A percentile compares a stretch with the other conserved stretches of the same genome.
Conservation (phyloP, 2,329 filamentous ascomycete genomes). For the Aureobasidium sp. region DNA sequence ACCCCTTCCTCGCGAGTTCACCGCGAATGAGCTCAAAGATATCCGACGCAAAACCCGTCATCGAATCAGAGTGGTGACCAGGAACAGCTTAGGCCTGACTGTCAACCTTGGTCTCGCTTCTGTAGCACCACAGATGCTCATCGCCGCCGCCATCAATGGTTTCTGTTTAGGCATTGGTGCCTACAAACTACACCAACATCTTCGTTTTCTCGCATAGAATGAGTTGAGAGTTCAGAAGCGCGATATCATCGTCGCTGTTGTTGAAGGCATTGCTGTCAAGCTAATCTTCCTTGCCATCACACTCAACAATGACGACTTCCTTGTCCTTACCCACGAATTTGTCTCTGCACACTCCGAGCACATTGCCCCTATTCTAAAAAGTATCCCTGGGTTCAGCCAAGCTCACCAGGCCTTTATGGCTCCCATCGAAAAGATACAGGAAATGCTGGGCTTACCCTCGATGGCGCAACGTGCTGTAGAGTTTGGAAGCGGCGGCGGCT, state of each 20-base stretch:
- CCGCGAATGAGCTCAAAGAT: background rate
- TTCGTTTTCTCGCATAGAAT: background rate
- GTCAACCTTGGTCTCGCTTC: background rate
- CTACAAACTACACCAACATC: background rate
- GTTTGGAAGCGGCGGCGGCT: background rate
- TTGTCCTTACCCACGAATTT: constrained; percentile 2
- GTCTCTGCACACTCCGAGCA: background rate
- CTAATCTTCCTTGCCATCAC: constrained; percentile 3
- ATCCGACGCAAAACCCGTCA: constrained; percentile 6
- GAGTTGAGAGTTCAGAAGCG: constrained; percentile 2
- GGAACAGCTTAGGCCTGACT: background rate
- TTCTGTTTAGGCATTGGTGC: constrained; percentile 6
- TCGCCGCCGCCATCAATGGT: constrained; percentile 3
- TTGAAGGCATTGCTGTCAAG: background rate
- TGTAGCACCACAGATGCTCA: constrained; percentile 9
- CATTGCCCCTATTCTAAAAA: background rate
- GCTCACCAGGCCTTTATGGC: background rate
- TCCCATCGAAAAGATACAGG: constrained; percentile 1
- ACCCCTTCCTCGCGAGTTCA: background rate
- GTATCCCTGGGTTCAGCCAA: background rate
- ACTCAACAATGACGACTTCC: constrained; percentile 1
- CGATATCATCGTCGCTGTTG: background rate
- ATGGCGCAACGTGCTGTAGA: background rate
- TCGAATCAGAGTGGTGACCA: constrained; percentile 1
- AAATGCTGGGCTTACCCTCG: background rate